phyloP scores from a whole-genome alignment of 2,329 filamentous ascomycete species.

The Talaromyces sp. region DNA sequence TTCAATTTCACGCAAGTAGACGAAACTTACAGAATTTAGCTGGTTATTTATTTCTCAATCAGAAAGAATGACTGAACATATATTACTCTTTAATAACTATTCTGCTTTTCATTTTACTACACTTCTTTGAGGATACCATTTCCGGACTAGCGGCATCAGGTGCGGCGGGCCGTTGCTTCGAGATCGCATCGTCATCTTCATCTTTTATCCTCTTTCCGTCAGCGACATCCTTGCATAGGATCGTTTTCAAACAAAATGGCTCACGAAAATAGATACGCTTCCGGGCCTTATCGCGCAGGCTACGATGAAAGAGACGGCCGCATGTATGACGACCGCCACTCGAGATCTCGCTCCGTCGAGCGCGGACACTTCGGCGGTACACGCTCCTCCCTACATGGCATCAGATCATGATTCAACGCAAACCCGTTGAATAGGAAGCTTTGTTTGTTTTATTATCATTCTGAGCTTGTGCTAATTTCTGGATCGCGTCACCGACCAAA shows the following conservation, averaged over 20 bases:
- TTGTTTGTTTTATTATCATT: slow-evolving; percentile 9
- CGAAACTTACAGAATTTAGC: too few species aligned
- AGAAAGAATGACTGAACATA: too few species aligned
- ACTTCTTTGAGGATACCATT: not conserved
- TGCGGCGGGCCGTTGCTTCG: not conserved
- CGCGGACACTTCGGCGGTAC: slow-evolving; percentile 36
- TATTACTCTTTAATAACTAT: too few species aligned
- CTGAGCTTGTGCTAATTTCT: slow-evolving; percentile 32
- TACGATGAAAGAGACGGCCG: slow-evolving; percentile 35
- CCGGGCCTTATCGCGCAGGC: slow-evolving; percentile 19
- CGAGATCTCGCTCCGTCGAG: slow-evolving; percentile 34
- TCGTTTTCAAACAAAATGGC: not conserved
- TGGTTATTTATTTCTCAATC: too few species aligned
- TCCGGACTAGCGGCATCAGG: not conserved
- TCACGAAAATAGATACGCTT: slow-evolving; percentile 18
- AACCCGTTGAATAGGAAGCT: not conserved
- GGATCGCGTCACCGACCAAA: slow-evolving; percentile 18
- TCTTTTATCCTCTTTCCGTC: not conserved
- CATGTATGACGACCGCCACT: slow-evolving; percentile 43
- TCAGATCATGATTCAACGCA: slow-evolving; percentile 15
- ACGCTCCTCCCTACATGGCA: slow-evolving; percentile 43
- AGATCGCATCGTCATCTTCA: not conserved
- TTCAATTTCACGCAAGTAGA: too few species aligned
- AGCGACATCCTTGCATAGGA: not conserved
- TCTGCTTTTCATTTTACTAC: too few species aligned